Evolutionary conservation across 345 rosid species (phyloP).

Genomic region (Linum lewisii): DNA sequence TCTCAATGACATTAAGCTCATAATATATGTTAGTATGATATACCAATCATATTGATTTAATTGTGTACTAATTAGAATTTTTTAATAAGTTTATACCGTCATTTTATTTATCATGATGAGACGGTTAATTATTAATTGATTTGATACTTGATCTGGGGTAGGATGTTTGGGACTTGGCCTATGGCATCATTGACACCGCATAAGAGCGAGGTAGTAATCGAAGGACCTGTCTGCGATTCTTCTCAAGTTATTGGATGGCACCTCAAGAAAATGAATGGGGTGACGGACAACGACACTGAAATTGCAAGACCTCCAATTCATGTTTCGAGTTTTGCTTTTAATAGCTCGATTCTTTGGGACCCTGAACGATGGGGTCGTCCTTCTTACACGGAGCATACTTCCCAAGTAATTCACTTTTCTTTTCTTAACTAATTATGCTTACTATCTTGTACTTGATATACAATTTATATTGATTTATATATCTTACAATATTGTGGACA

Average conservation of each 20-base stretch:
- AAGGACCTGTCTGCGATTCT: constrained; percentile 74
- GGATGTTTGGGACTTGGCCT: constrained; percentile 92
- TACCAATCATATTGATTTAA: too few relatives aligned
- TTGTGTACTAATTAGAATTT: too few relatives aligned
- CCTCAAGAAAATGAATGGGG: constrained; percentile 31
- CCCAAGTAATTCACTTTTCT: constrained; percentile 13
- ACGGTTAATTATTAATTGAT: not conserved
- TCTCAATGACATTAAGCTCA: too few relatives aligned
- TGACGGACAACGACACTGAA: constrained; percentile 27
- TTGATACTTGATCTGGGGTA: constrained; percentile 11
- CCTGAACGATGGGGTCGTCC: constrained; percentile 88
- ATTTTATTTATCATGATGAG: too few relatives aligned
- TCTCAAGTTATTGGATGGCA: constrained; percentile 18
- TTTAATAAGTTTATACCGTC: too few relatives aligned
- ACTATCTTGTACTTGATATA: not conserved
- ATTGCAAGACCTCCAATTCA: constrained; percentile 30
- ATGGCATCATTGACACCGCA: constrained; percentile 60
- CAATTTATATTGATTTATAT: too few relatives aligned
- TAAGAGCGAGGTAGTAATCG: constrained; percentile 51
- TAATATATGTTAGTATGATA: too few relatives aligned
- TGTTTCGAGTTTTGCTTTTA: constrained; percentile 37
- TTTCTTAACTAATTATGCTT: not conserved
- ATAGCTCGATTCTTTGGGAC: constrained; percentile 80
- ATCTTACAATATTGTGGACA: too few relatives aligned
- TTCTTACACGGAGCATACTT: constrained; percentile 16